Base-by-base conservation (phyloP, 257 asterid genomes). In the Primulina tabacum region DNA sequence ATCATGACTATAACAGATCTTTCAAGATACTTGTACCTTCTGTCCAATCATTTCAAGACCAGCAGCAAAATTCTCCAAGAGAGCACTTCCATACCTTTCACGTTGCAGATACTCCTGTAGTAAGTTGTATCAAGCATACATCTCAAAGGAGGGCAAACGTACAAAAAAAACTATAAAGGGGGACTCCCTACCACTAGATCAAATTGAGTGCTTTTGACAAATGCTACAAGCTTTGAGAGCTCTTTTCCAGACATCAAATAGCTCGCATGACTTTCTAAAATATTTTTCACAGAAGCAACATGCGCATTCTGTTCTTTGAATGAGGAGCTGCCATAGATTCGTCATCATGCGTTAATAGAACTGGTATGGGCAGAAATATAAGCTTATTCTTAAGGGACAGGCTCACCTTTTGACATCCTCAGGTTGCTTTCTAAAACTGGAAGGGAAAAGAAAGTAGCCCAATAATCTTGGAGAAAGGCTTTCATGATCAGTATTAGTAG, bases 201-300 rank as follows among this genome's bases (percentile, higher is more conserved):
- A 83, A 94, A 94, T 75, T 94, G 99, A n/a, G 99, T 89, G 87
- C 98, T 98, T 84, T 94, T 94, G 78, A 91, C 98, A 75, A 94
- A 94, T 28, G 99, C 96, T 61, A 94, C 99, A 65, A 94, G 92
- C 87, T 94, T 92, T 21, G 99, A 84, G 56, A 94, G 98, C 85
- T 94, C 99, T 78, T 91, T 94, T 60, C 96, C 99, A 11, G 98
- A 94, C 99, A 94, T 94, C 83, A 94, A 83, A 82, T 79, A 85
- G 87, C 90, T 92, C 62, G 99, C 99, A 81, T 94, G 98, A 83
- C 90, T 89, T 85, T 94, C 98, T 76, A 94, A 76, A 81, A 94
- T 94, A 83, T 60, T 89, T 84, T 91, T 94, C 47, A 94, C 99
- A 66, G 99, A 94, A 74, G 99, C 81, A 78, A 94, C 77, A 84